phyloP scores from a whole-genome alignment of 1,284 basidiomycete genomes.

The Cerrena zonata region DNA sequence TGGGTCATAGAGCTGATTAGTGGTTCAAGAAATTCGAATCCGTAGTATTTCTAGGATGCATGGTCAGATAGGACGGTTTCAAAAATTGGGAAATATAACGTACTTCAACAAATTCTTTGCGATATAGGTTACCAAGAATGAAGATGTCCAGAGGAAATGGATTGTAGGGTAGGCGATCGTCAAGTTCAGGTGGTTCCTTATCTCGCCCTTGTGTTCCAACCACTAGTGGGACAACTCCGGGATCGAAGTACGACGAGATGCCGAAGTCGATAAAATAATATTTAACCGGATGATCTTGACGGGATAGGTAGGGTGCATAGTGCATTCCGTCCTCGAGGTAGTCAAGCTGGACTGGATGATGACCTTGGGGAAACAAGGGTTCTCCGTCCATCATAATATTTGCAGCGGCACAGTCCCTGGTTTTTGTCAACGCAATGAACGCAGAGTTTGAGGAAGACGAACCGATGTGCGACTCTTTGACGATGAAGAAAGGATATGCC shows the following conservation, averaged over 20 bases:
- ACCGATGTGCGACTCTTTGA: conserved; percentile 36
- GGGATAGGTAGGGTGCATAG: conserved; percentile 16
- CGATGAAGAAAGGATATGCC: conserved; percentile 36
- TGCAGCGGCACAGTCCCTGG: conserved; percentile 30
- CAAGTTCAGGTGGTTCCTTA: conserved; percentile 9
- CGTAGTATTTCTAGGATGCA: not conserved
- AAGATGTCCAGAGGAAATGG: conserved; percentile 14
- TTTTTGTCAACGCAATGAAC: too few species aligned
- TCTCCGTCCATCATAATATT: conserved; percentile 35
- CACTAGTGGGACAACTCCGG: conserved; percentile 5
- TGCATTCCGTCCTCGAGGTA: conserved; percentile 12
- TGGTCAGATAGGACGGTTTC: not conserved
- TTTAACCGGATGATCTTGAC: conserved; percentile 20
- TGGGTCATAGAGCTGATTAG: conserved; percentile 14
- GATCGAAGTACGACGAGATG: conserved; percentile 20
- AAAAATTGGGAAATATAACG: not conserved
- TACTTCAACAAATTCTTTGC: conserved; percentile 9
- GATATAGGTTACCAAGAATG: conserved; percentile 11
- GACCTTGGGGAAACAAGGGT: conserved; percentile 20
- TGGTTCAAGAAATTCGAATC: conserved; percentile 10
- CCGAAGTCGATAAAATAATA: conserved; percentile 35
- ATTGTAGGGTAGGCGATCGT: conserved; percentile 9
- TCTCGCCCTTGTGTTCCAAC: conserved; percentile 15
- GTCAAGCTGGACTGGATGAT: conserved; percentile 19
- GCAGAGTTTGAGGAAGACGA: not conserved